Evolutionary conservation across 2,329 filamentous ascomycete genomes (phyloP).

Genomic region (Neopestalotiopsis rosae): DNA sequence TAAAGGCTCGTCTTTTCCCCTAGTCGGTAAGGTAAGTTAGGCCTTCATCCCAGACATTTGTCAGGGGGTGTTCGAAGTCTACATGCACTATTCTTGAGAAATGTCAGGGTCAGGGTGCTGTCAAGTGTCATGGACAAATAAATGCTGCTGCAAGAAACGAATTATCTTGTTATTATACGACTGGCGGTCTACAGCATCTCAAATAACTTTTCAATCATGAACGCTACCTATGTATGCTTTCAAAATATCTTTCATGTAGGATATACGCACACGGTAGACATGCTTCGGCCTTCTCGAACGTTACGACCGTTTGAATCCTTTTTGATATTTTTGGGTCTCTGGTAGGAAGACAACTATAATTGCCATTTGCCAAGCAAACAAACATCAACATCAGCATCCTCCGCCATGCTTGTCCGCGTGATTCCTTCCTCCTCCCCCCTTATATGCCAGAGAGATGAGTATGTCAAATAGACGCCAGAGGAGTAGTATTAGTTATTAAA

Average conservation of each 20-base stretch:
- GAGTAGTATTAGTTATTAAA: background rate
- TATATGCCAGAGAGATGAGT: background rate
- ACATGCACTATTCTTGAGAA: background rate
- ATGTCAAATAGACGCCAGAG: background rate
- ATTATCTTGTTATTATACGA: background rate
- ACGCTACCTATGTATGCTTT: too few species aligned
- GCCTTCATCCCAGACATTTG: background rate
- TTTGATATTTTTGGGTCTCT: background rate
- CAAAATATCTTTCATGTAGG: too few species aligned
- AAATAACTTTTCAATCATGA: too few species aligned
- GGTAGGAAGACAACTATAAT: background rate
- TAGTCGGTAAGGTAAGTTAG: background rate
- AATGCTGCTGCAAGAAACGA: background rate
- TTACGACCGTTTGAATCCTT: background rate
- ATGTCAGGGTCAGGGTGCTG: background rate
- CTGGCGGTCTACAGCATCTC: background rate
- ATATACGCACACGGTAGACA: too few species aligned
- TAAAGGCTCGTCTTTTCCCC: background rate
- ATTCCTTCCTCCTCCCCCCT: background rate
- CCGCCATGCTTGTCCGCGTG: background rate
- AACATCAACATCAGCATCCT: background rate
- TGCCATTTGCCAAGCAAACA: background rate
- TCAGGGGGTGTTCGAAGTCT: background rate
- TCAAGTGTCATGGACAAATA: constrained; percentile 1
- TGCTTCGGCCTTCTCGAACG: background rate